Evolutionary conservation across 257 asterid species (phyloP), one percentile per base, ranked within the genome.

Genomic region (Solanum phureja): DNA sequence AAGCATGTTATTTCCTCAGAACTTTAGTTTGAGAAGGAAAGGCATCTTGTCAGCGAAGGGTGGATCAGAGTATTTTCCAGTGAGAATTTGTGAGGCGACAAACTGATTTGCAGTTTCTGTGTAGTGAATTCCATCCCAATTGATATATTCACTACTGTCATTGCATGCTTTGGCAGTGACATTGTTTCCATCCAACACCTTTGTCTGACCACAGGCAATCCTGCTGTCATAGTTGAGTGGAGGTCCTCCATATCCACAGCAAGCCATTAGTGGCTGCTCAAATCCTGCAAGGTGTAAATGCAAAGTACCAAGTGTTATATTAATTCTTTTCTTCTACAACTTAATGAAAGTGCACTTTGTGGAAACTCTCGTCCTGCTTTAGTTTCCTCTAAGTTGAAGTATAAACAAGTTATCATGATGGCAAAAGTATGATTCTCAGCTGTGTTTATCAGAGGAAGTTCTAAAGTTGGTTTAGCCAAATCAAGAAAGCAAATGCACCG

Each of bases 221-320:
- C 96, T 91, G 79, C 94, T 94, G 89, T 96, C 99, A 52, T 93
- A 97, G 91, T 97, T 97, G 89, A 95, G 76, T 6, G 99, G 99
- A 16, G 98, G 94, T 37, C 99, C 99, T 92, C 99, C 99, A 72
- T 90, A 88, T 31, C 99, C 99, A 87, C 99, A 97, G 89, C 99
- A 97, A 29, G 97, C 98, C 98, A 93, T 94, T 81, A 94, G 27
- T 7, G 98, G 94, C 91, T 96, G 98, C 90, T 94, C 98, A 82
- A 97, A 97, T 89, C 99, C 99, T 96, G 94, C 87, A 76, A 64
- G 21, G 60, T 44, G 21, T 58, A 40, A 16, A 13, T 11, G 33
- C 18, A 74, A 38, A 81, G 13, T 49, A 72, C 19, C 27, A 79
- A 71, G 66, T 56, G 23, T 38, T 79, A 24, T 46, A 18, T 35